phyloP scores from a whole-genome alignment of 495 filamentous ascomycete genomes.

The Delitschia confertaspora region DNA sequence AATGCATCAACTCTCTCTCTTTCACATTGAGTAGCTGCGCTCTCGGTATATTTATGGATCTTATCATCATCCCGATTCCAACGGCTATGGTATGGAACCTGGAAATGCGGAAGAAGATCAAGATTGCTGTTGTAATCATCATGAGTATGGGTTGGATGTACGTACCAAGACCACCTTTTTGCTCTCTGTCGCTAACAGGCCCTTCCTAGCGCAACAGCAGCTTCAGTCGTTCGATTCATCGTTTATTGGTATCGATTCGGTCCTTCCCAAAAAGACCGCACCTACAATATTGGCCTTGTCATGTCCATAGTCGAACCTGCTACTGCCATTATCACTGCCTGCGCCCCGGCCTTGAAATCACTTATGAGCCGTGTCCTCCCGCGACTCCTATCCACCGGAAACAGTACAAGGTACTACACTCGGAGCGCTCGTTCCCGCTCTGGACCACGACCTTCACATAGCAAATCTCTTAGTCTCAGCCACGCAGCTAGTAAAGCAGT shows the following conservation, averaged over 20 bases:
- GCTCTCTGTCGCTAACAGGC: neutral
- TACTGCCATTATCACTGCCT: constrained; percentile 26
- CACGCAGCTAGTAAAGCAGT: constrained; percentile 4
- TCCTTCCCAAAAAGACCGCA: constrained; percentile 14
- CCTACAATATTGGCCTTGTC: constrained; percentile 19
- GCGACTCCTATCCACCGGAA: constrained; percentile 16
- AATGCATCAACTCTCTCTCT: constrained; percentile 38
- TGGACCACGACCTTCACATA: neutral
- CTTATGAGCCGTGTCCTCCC: constrained; percentile 16
- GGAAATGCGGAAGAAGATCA: constrained; percentile 39
- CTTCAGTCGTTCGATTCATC: constrained; percentile 23
- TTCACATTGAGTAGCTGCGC: constrained; percentile 41
- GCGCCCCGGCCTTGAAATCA: constrained; percentile 27
- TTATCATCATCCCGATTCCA: constrained; percentile 42
- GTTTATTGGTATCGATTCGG: constrained; percentile 29
- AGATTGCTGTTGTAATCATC: constrained; percentile 39
- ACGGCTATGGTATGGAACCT: constrained; percentile 41
- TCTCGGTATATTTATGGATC: constrained; percentile 42
- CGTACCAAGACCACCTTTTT: neutral
- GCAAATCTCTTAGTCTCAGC: constrained; percentile 5
- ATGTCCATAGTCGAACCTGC: constrained; percentile 25
- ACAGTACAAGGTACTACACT: neutral
- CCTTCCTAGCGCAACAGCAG: constrained; percentile 16
- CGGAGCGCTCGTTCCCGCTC: neutral
- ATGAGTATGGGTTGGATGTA: constrained; percentile 33